A percentile compares a stretch with the other conserved stretches of the same genome.
These are phyloP conservation scores for Solanum hybrid DNA, from an alignment of 305 asterid species.

Conservation along the genomic window DNA sequence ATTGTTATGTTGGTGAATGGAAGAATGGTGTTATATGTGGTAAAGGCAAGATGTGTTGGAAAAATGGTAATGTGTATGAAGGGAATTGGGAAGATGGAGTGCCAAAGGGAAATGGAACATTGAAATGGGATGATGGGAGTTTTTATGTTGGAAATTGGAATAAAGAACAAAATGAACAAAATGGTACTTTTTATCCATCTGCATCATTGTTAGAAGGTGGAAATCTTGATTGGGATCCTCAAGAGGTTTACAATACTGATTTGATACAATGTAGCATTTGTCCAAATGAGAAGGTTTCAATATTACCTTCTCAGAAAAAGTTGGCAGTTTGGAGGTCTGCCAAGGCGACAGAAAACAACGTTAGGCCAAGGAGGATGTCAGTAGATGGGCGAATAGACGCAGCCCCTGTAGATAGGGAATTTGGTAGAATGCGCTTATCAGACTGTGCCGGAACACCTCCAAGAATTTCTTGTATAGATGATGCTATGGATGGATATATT, in stretches of 20 bases:
- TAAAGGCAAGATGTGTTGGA: constrained; percentile 8
- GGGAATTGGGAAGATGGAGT: constrained; percentile 37
- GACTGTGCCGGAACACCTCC: constrained; percentile 3
- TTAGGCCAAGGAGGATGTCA: constrained; percentile 8
- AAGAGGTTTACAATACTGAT: constrained; percentile 15
- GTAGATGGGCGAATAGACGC: constrained; percentile 54
- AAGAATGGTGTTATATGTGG: constrained; percentile 9
- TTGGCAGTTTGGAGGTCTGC: constrained; percentile 68
- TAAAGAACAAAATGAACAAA: constrained; percentile 23
- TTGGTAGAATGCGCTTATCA: constrained; percentile 5
- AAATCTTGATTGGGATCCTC: constrained; percentile 28
- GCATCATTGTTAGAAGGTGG: constrained; percentile 6
- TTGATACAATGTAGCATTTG: constrained; percentile 21
- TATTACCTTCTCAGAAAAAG: constrained; percentile 84
- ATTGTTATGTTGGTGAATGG: constrained; percentile 10
- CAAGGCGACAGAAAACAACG: constrained; percentile 32
- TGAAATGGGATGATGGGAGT: constrained; percentile 27
- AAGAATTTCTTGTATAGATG: background rate
- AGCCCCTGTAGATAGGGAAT: constrained; percentile 2
- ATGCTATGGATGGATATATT: background rate
- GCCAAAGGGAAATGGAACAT: constrained; percentile 30
- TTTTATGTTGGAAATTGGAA: constrained; percentile 31
- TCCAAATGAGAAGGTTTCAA: constrained; percentile 44
- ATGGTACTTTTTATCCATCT: constrained; percentile 27
- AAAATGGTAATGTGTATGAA: constrained; percentile 17